Percentiles rank a stretch among this genome's conserved stretches.
phyloP scores from a whole-genome alignment of 805 yeast genomes.

The Maudiozyma barnettii region DNA sequence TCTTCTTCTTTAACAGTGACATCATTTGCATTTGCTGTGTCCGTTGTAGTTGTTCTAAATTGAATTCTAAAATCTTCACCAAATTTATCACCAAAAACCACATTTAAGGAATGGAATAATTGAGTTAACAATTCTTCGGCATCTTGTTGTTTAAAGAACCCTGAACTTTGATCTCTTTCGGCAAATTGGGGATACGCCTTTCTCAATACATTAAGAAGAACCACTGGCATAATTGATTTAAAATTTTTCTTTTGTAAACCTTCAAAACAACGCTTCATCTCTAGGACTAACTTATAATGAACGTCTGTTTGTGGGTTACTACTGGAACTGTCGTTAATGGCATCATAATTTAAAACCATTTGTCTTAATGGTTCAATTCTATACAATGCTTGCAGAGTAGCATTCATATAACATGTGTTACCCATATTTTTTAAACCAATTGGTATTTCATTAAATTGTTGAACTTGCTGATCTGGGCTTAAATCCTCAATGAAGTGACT shows the following conservation, averaged over 20 bases:
- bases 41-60: constrained; percentile 54
- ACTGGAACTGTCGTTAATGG: constrained; percentile 40
- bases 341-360: constrained; percentile 46
- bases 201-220: constrained; percentile 58
- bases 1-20: constrained; percentile 44
- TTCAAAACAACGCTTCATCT: constrained; percentile 38
- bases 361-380: constrained; percentile 67
- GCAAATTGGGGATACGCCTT: constrained; percentile 78
- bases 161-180: constrained; percentile 56
- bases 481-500: constrained; percentile 64
- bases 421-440: constrained; percentile 92
- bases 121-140: constrained; percentile 95
- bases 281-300: constrained; percentile 37
- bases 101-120: constrained; percentile 45
- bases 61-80: constrained; percentile 54
- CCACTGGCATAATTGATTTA: constrained; percentile 54
- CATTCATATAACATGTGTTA: constrained; percentile 89
- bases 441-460: constrained; percentile 48
- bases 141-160: constrained; percentile 87
- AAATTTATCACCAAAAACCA: constrained; percentile 37
- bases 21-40: constrained; percentile 45
- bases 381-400: constrained; percentile 79
- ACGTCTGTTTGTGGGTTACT: constrained; percentile 21
- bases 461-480: constrained; percentile 30
- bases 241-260: constrained; percentile 32